Conservation (phyloP, 306 rosid species). For the Acacia crassicarpa region DNA sequence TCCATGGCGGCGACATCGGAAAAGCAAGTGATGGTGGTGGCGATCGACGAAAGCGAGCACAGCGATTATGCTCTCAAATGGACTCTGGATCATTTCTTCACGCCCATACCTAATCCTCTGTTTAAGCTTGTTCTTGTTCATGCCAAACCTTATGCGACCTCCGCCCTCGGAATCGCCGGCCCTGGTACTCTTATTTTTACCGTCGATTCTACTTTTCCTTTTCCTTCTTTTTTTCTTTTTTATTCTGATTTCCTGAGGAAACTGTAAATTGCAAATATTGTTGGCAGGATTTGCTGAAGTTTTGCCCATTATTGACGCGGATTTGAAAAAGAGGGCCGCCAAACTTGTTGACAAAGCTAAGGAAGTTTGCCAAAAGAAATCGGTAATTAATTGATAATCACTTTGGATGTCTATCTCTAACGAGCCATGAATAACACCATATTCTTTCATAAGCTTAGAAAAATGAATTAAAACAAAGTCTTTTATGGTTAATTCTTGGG, state of each 20-base stretch:
- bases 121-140: conserved; percentile 56
- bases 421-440: not conserved
- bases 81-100: not conserved
- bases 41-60: not conserved
- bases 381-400: conserved; percentile 38
- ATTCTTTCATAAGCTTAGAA: not conserved
- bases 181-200: conserved; percentile 41
- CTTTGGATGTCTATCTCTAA: not conserved
- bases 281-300: conserved; percentile 55
- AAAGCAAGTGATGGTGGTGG: not conserved
- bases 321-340: conserved; percentile 45
- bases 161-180: conserved; percentile 61
- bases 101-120: not conserved
- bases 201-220: not conserved
- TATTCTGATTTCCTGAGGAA: not conserved
- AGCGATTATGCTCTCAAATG: not conserved
- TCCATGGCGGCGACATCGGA: not conserved
- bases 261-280: not conserved
- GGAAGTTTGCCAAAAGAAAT: conserved; percentile 45
- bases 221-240: not conserved
- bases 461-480: not conserved
- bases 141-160: conserved; percentile 50
- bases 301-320: conserved; percentile 56
- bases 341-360: conserved; percentile 45
- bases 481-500: not conserved